Conservation (phyloP, 371 early-diverging fungal genomes). For the Smittium culicis region DNA sequence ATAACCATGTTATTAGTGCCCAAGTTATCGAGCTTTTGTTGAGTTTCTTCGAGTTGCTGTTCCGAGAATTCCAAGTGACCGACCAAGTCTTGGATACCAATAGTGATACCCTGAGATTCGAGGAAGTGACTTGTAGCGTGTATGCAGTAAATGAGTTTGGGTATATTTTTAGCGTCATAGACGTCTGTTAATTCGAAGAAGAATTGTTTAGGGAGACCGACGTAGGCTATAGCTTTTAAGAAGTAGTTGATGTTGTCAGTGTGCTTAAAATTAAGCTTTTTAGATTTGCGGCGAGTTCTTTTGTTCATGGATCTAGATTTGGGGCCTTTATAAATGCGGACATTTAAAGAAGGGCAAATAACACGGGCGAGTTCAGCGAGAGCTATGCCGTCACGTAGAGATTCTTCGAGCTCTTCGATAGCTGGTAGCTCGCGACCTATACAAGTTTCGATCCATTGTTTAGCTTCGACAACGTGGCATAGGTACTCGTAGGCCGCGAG, state of each 20-base stretch:
- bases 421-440: slow-evolving; percentile 65
- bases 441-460: slow-evolving; percentile 96
- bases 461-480: slow-evolving; percentile 98
- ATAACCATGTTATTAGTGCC: slow-evolving; percentile 8
- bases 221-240: slow-evolving; percentile 61
- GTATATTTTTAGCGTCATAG: slow-evolving; percentile 98
- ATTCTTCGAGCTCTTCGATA: slow-evolving; percentile 71
- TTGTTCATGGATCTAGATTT: slow-evolving; percentile 5
- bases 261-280: slow-evolving; percentile 82
- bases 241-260: slow-evolving; percentile 98
- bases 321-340: slow-evolving; percentile 70
- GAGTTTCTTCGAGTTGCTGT: slow-evolving; percentile 68
- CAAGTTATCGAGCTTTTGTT: slow-evolving; percentile 58
- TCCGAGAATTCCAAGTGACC: slow-evolving; percentile 87
- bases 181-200: slow-evolving; percentile 97
- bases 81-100: slow-evolving; percentile 79
- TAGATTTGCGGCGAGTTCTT: slow-evolving; percentile 26
- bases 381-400: slow-evolving; percentile 84
- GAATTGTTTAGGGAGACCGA: slow-evolving; percentile 85
- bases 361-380: slow-evolving; percentile 81
- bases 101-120: slow-evolving; percentile 67
- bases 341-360: slow-evolving; percentile 74
- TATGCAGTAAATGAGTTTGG: slow-evolving; percentile 98
- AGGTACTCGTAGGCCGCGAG: slow-evolving; percentile 97
- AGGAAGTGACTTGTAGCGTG: slow-evolving; percentile 96